These are phyloP conservation scores for Gossypium thurberi DNA, from an alignment of 345 rosid species.

Conservation along the genomic window DNA sequence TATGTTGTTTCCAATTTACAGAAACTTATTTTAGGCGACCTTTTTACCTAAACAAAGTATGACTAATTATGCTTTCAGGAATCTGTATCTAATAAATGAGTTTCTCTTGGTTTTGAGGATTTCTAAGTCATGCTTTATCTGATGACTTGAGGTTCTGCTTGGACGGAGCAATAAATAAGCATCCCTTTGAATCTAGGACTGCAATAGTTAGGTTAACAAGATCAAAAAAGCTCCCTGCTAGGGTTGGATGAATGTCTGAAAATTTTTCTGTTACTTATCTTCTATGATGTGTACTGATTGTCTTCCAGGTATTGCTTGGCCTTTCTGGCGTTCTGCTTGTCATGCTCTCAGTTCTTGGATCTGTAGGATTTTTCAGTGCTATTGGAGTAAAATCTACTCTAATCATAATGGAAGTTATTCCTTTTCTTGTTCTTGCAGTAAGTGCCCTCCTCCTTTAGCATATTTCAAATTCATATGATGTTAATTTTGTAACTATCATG, in stretches of 20 bases:
- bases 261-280: background rate
- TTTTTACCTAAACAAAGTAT: background rate
- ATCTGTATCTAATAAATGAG: background rate
- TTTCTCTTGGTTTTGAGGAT: background rate
- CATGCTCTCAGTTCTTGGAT: constrained; percentile 92
- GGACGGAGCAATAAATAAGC: background rate
- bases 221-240: background rate
- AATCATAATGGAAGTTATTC: constrained; percentile 97
- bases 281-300: constrained; percentile 10
- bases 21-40: background rate
- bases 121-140: background rate
- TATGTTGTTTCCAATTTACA: background rate
- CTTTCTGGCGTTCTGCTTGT: constrained; percentile 94
- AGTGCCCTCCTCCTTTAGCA: constrained; percentile 29
- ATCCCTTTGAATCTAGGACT: background rate
- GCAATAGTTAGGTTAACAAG: background rate
- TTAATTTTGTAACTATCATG: background rate
- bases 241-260: constrained; percentile 6
- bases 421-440: constrained; percentile 97
- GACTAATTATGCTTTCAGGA: background rate
- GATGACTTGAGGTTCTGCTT: background rate
- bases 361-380: constrained; percentile 93
- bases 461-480: constrained; percentile 4
- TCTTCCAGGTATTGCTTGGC: constrained; percentile 79
- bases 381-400: constrained; percentile 90